Conservation (phyloP, 1,139 yeast genomes). For the Debaryomyces fabryi region DNA sequence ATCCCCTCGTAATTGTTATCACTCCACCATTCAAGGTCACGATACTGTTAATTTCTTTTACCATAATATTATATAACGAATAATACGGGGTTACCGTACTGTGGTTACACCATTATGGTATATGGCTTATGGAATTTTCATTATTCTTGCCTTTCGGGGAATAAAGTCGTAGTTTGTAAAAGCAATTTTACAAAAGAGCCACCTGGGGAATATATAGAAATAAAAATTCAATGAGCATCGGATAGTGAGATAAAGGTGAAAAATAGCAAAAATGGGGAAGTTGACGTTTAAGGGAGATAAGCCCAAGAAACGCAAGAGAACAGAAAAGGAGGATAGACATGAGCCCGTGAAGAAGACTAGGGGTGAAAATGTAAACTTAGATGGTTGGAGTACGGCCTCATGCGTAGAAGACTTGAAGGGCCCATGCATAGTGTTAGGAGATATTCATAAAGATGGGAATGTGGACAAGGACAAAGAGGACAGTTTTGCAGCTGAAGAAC, state of each 20-base stretch:
- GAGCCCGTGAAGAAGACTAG: not conserved
- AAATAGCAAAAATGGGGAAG: constrained; percentile 15
- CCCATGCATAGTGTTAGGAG: constrained; percentile 12
- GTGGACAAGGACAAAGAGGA: too few relatives aligned
- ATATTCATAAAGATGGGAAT: not conserved
- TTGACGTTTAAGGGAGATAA: constrained; percentile 17
- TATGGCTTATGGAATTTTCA: not conserved
- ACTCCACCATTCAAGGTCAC: constrained; percentile 13
- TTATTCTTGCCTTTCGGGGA: not conserved
- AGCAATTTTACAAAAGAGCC: not conserved
- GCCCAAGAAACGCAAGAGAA: constrained; percentile 13
- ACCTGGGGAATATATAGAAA: not conserved
- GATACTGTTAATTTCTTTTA: constrained; percentile 11
- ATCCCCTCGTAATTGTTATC: constrained; percentile 10
- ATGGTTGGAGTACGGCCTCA: constrained; percentile 16
- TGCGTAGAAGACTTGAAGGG: constrained; percentile 14
- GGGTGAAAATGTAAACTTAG: constrained; percentile 2
- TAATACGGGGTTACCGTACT: constrained; percentile 1
- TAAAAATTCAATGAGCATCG: constrained; percentile 9
- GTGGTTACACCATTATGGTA: not conserved
- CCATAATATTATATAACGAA: constrained; percentile 1
- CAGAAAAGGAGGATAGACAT: not conserved
- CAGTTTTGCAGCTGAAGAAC: not conserved
- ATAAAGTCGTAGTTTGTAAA: not conserved
- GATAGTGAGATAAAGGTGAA: constrained; percentile 4